phyloP scores from a whole-genome alignment of 2,329 filamentous ascomycete genomes.

The Verticillium tricorpus region DNA sequence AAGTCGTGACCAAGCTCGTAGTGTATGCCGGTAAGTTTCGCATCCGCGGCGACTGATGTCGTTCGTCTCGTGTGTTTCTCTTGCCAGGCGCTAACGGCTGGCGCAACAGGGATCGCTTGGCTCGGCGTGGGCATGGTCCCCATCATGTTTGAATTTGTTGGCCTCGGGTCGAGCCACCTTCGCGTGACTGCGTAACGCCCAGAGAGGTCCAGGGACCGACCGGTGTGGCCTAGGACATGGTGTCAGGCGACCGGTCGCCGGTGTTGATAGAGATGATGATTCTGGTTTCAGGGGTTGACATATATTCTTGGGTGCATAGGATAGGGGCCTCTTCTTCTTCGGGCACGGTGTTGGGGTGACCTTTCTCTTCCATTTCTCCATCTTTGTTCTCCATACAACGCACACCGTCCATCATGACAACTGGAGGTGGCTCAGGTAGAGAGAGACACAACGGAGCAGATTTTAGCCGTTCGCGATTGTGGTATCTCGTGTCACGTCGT shows the following conservation, averaged over 20 bases:
- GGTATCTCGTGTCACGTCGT: not conserved
- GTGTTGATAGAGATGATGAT: not conserved
- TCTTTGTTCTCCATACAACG: not conserved
- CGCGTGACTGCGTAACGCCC: conserved; percentile 7
- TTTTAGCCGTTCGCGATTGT: not conserved
- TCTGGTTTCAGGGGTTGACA: not conserved
- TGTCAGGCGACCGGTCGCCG: not conserved
- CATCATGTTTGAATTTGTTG: conserved; percentile 62
- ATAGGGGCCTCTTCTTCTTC: not conserved
- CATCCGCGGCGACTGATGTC: conserved; percentile 2
- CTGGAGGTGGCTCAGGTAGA: not conserved
- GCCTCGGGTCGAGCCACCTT: conserved; percentile 40
- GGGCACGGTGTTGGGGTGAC: not conserved
- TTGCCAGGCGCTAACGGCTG: conserved; percentile 8
- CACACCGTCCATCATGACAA: not conserved
- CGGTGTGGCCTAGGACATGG: not conserved
- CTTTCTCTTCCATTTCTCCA: not conserved
- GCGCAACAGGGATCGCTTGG: conserved; percentile 68
- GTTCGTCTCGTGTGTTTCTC: conserved; percentile 3
- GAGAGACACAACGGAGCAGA: not conserved
- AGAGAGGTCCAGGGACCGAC: not conserved
- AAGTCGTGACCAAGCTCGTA: conserved; percentile 93
- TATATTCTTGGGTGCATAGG: not conserved
- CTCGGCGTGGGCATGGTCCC: conserved; percentile 73
- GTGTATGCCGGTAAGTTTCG: conserved; percentile 75